These are phyloP conservation scores for Draba incana DNA, from an alignment of 345 rosid species.

Conservation along the genomic window DNA sequence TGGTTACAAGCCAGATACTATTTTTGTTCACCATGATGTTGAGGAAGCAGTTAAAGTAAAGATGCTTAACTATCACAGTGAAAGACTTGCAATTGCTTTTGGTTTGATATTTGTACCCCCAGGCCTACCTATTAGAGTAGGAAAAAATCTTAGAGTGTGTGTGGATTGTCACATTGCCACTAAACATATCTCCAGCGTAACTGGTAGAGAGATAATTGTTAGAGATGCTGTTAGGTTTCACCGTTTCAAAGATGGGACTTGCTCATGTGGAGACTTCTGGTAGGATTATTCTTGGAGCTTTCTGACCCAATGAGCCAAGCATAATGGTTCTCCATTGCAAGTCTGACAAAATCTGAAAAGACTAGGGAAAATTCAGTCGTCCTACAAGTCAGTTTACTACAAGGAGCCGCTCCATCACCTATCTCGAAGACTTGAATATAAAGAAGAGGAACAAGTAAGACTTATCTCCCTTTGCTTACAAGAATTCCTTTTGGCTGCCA, in stretches of 20 bases:
- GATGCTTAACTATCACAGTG: constrained; percentile 92
- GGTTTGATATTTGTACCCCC: constrained; percentile 75
- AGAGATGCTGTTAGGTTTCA: constrained; percentile 92
- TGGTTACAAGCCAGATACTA: constrained; percentile 80
- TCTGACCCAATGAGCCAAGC: constrained; percentile 3
- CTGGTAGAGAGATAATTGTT: constrained; percentile 85
- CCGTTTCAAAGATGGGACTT: constrained; percentile 80
- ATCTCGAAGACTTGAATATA: not conserved
- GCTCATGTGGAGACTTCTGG: constrained; percentile 99
- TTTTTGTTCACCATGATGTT: constrained; percentile 76
- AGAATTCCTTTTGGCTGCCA: not conserved
- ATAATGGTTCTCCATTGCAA: constrained; percentile 3
- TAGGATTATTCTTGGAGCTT: constrained; percentile 40
- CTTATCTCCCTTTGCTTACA: constrained; percentile 11
- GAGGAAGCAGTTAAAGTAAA: constrained; percentile 69
- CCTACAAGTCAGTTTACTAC: constrained; percentile 4
- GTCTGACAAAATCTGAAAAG: constrained; percentile 28
- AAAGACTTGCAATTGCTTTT: constrained; percentile 91
- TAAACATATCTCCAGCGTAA: constrained; percentile 80
- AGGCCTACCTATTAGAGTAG: constrained; percentile 68
- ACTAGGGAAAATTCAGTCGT: constrained; percentile 16
- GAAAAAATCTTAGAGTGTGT: constrained; percentile 88
- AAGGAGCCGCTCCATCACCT: constrained; percentile 18
- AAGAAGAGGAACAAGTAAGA: constrained; percentile 42
- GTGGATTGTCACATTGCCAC: constrained; percentile 91